Evolutionary conservation across 1,139 yeast species (phyloP), one percentile per base, ranked within the genome.

Genomic region (Candida labiduridarum): DNA sequence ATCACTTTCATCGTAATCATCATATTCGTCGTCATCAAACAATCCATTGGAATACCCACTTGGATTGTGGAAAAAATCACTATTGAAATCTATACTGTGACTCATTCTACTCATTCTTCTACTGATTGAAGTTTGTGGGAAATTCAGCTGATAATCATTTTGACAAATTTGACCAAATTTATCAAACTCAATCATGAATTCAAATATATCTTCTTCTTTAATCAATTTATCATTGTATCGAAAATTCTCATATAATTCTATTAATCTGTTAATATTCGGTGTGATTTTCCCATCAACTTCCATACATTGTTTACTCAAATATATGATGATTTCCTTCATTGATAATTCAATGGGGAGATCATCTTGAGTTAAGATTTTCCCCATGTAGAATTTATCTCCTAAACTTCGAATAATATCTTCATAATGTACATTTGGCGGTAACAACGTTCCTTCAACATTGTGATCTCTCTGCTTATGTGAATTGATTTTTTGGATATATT

Each of bases 201-300:
- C 75, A 36, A 83, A 69, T 59, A 91, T 83, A 45, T 87, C 86
- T 1, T 67, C 71, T 54, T 87, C 85, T 0, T 77, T 67, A 12
- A 90, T 82, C 16, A 84, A 76, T 22, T 76, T 67, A 1, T 87
- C 87, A 1, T 95, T 82, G 64, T 84, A 92, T 53, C 91, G 73
- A 35, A 87, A 76, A 46, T 73, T 72, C 56, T 91, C 97, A 66
- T 90, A 91, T n/a, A 82, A 65, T 1, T 69, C 71, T 10, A 85
- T 68, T 55, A 85, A 59, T 34, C 56, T 61, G 36, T 56, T 68
- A n/a, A 65, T 62, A 46, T 67, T 58, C 2, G 68, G 68, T 6
- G 53, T 29, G 6, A 56, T 56, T 18, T 46, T 16, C 8, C 7
- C 22, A 11, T 27, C 43, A 40, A 14, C 45, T 5, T 45, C 49